Base-by-base conservation (phyloP, 768 basidiomycete genomes). In the Coprinellus micaceus region DNA sequence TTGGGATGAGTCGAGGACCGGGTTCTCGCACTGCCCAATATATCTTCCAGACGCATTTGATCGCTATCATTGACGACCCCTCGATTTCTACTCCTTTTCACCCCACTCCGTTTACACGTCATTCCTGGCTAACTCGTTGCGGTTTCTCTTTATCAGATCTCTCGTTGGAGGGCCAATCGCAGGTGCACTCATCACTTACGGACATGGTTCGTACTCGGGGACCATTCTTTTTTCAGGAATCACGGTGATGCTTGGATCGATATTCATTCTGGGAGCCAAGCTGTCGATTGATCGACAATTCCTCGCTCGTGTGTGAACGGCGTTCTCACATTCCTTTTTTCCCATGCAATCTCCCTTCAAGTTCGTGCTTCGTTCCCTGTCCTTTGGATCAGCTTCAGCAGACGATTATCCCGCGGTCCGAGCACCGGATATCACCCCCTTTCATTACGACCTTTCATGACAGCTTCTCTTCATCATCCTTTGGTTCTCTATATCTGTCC, bases 81-180 rank as follows among this genome's bases (percentile, higher is more conserved):
- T n/a, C n/a, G n/a, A n/a, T n/a, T n/a, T n/a, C n/a, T n/a, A n/a
- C n/a, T n/a, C n/a, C n/a, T n/a, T n/a, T n/a, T n/a, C n/a, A n/a
- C n/a, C n/a, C n/a, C n/a, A n/a, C n/a, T n/a, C n/a, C n/a, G n/a
- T n/a, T n/a, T n/a, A n/a, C n/a, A n/a, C n/a, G n/a, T n/a, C 29
- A 53, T 7, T 44, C 21, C 39, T 58, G 30, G 44, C 41, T 28
- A 49, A 15, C 30, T 44, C 25, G 19, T 47, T 33, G 15, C 19
- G 6, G 13, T 36, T 15, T 11, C 45, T 22, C 17, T 36, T 26
- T 25, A 39, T 54, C 57, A 89, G 87, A 25, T 78, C 86, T 1
- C 72, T 89, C 21, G 68, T 84, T 26, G 86, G 88, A 10, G 83
- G 82, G 1, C 88, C 88, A 2, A 75, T 77, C 12, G 86, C 83